Base-by-base conservation (phyloP, 257 asterid species). In the Eustoma russellianum region DNA sequence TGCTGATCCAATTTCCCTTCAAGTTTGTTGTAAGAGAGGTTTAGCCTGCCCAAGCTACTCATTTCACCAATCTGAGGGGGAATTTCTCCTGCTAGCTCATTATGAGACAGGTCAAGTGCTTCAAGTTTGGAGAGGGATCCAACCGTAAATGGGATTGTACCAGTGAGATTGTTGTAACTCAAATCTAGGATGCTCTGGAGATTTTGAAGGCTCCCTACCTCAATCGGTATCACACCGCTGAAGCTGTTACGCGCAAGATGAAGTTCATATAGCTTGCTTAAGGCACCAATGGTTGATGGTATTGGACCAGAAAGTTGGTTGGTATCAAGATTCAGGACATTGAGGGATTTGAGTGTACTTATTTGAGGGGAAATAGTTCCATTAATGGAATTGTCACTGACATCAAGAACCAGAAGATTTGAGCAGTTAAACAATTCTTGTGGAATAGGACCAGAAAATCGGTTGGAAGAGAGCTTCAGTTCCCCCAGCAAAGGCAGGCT, bases 41-140 rank as follows among this genome's bases (percentile, higher is more conserved):
- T 77, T 56, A 86, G 70, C 58, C 71, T 78, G 28, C 75, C 93
- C 59, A 90, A 72, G 71, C 98, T 86, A 66, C 87, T 83, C 98
- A 90, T 86, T 47, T 66, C 77, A 48, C 73, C 67, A n/a, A 86
- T 71, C 77, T 73, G 78, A 50, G 69, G 74, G 17, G 98, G 98
- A 76, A 90, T 61, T 63, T 73, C 81, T 19, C 97, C 96, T 0
- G 61, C 52, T 35, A 90, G 75, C 13, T 63, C 66, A 50, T 90
- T 90, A 69, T 83, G 90, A 33, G 97, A 86, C 6, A 90, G 74
- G 64, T 86, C 94, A 16, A 90, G 94, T 9, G 71, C 72, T 70
- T 90, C 96, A 3, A 83, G 97, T 78, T 86, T 90, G 7, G 81
- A 52, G 33, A 90, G 79, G n/a, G 75, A 49, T 14, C 73, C 79